phyloP scores from a whole-genome alignment of 192 early-diverging fungal genomes.

The Globomyces pollinis-pini region DNA sequence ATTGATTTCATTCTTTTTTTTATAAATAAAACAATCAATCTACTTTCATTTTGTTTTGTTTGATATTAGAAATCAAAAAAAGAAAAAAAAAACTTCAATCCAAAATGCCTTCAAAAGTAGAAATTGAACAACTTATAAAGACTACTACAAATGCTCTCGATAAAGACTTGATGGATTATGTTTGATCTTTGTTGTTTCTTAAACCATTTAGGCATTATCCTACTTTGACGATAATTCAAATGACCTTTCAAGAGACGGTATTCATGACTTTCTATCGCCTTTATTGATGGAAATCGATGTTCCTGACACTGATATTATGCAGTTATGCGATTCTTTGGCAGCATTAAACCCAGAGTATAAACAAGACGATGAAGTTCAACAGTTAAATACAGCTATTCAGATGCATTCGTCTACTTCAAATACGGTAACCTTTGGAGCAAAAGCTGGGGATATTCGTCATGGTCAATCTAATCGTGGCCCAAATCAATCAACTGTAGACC shows the following conservation, averaged over 20 bases:
- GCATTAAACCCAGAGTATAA: constrained; percentile 21
- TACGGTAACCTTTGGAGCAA: constrained; percentile 27
- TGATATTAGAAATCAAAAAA: too few relatives aligned
- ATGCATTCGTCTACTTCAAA: constrained; percentile 60
- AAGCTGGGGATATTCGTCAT: constrained; percentile 35
- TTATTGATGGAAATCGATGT: constrained; percentile 29
- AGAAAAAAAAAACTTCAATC: too few relatives aligned
- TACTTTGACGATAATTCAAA: constrained; percentile 40
- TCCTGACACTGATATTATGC: constrained; percentile 44
- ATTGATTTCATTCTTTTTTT: too few relatives aligned
- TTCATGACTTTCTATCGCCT: constrained; percentile 42
- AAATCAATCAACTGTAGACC: constrained; percentile 32
- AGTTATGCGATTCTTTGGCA: constrained; percentile 64
- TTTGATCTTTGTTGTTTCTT: too few relatives aligned
- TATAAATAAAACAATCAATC: too few relatives aligned
- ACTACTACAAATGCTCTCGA: too few relatives aligned
- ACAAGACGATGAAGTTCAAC: constrained; percentile 37
- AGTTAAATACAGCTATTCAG: constrained; percentile 58
- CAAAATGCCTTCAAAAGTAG: too few relatives aligned
- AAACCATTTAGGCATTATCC: not conserved
- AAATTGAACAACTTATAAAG: too few relatives aligned
- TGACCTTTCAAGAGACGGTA: constrained; percentile 29
- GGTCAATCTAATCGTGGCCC: constrained; percentile 19
- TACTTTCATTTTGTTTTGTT: too few relatives aligned
- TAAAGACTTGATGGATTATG: too few relatives aligned